Evolutionary conservation across 2,329 filamentous ascomycete species (phyloP), one percentile per base, ranked within the genome.

Genomic region (Alternaria ventricosa): DNA sequence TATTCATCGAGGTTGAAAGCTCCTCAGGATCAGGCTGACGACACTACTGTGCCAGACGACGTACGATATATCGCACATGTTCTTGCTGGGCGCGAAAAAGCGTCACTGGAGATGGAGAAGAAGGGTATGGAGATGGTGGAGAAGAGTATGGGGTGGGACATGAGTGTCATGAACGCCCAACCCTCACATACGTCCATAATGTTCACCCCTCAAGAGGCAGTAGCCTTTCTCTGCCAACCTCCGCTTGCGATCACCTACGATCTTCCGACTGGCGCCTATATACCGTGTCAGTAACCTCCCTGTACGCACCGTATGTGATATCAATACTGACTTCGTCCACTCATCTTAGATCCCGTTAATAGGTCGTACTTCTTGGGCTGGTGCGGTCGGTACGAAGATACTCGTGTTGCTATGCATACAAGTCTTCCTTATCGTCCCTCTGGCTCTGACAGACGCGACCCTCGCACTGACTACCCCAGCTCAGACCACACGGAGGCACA

Each of bases 281-380:
- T 65, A 41, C 36, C 36, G n/a, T 41, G 36, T 41, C 36, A 41
- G 36, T 41, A 41, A 41, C 9, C 10, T 4, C n/a, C 36, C 36
- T 41, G 36, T 41, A 6, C 36, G 36, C 18, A 41, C n/a, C 10
- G 33, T 18, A 41, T 18, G 36, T 18, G 36, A 18, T 15, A 18
- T 15, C 18, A 41, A 41, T 41, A 41, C 36, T 41, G 36, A 41
- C 36, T 10, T 9, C n/a, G 8, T 11, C 18, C n/a, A 18, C n/a
- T 18, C 9, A 18, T 41, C 36, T 5, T 63, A 4, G 66, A 63
- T 33, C 67, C 67, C 2, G 60, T 69, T 20, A 49, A 55, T 15
- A 46, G 57, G 4, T 66, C 56, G 3, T 70, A 71, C 23, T 60
- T 65, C 55, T 20, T 71, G 13, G 69, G 67, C 4, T 61, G 61